Evolutionary conservation across 169 alveolate species (phyloP), one percentile per base, ranked within the genome.

Genomic region (Plasmodium gaboni): DNA sequence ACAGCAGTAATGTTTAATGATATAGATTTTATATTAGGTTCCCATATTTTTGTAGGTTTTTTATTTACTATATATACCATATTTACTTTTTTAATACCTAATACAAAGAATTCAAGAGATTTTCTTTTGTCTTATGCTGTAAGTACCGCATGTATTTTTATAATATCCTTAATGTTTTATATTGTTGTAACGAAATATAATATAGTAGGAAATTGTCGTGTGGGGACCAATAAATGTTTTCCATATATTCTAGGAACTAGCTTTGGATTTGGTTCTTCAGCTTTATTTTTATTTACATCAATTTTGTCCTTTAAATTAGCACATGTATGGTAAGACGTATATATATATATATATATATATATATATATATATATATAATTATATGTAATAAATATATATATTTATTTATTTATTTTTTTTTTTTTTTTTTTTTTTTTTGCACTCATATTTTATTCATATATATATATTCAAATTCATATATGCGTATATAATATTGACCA

Each of bases 111-210:
- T 6, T 78, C 89, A 28, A 64, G 73, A 48, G 73, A 78, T 65
- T 64, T 64, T 78, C 70, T 78, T 42, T 51, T 78, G 22, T 78
- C 89, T 0, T 78, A 78, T 70, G 89, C 60, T 50, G 72, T 65
- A 7, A 48, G 71, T 55, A 50, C 89, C 8, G 63, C 60, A 2
- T 78, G 89, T 60, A 65, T 78, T 74, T 78, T 48, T 51, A 46
- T 65, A 13, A 50, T 51, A 64, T 78, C 69, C 5, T n/a, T 78
- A 2, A 63, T 78, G 69, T 2, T 22, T 44, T 46, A 64, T 70
- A 78, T 78, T 64, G 22, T 78, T 28, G 17, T 64, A 46, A 46
- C 69, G 1, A 44, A 64, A 51, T 7, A 6, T 12, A 2, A 65
- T 15, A 55, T 67, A 15, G n/a, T 0, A 28, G 9, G 48, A 8